Evolutionary conservation across 2,329 filamentous ascomycete species (phyloP).

Genomic region (Lasiodiplodia theobromae): DNA sequence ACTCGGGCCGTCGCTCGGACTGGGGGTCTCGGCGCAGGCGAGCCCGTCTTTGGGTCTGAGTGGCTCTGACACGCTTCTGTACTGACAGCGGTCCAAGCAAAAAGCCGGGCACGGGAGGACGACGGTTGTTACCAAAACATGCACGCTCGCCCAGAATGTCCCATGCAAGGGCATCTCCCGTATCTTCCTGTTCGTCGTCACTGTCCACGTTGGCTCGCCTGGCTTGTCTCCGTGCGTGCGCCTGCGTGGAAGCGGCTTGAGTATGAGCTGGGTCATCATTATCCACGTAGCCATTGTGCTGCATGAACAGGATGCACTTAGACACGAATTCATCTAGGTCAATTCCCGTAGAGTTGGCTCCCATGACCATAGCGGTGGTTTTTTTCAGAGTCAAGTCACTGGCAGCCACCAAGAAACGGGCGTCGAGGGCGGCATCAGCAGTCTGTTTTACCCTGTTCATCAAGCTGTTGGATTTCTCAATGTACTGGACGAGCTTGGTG

Average conservation of each 20-base stretch:
- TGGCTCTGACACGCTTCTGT: conserved; percentile 79
- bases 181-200: conserved; percentile 70
- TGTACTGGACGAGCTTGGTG: conserved; percentile 68
- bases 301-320: conserved; percentile 90
- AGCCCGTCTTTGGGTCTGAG: conserved; percentile 72
- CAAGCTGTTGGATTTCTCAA: conserved; percentile 70
- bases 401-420: conserved; percentile 80
- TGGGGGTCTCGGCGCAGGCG: conserved; percentile 57
- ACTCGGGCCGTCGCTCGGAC: conserved; percentile 28
- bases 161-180: conserved; percentile 86
- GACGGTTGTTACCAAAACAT: conserved; percentile 73
- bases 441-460: conserved; percentile 82
- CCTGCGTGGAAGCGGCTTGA: conserved; percentile 57
- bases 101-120: conserved; percentile 82
- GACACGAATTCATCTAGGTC: conserved; percentile 92
- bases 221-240: conserved; percentile 57
- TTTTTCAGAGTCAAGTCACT: conserved; percentile 83
- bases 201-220: conserved; percentile 55
- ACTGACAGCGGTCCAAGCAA: conserved; percentile 87
- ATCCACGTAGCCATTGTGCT: conserved; percentile 59
- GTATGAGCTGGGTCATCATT: conserved; percentile 58
- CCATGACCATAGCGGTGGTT: conserved; percentile 75
- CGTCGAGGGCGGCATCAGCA: conserved; percentile 87
- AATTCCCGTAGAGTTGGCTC: conserved; percentile 75
- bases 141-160: conserved; percentile 79